A percentile compares a stretch with the other conserved stretches of the same genome.
Evolutionary conservation across 169 alveolate species (phyloP).

Genomic region (Eimeria mitis): DNA sequence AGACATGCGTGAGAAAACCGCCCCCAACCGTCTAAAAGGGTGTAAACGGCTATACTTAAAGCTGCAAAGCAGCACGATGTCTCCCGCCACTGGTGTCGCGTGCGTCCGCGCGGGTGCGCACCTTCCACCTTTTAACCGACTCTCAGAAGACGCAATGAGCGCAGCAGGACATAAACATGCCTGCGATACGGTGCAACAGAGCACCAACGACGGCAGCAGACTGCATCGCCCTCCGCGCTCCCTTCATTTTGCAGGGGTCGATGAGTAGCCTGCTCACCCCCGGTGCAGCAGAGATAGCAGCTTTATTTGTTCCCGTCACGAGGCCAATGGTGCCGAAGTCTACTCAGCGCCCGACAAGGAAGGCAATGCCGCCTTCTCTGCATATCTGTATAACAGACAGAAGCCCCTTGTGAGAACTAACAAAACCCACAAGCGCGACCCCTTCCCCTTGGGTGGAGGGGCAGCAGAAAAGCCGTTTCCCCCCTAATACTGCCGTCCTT

Average conservation of each 20-base stretch:
- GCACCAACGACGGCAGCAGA: constrained; percentile 23
- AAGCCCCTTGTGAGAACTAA: constrained; percentile 1
- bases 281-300: constrained; percentile 24
- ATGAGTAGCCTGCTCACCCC: constrained; percentile 4
- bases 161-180: background rate
- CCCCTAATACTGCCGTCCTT: constrained; percentile 24
- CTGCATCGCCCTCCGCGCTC: background rate
- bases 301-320: constrained; percentile 13
- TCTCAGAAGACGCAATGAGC: background rate
- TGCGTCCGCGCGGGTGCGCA: constrained; percentile 57
- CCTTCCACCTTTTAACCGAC: constrained; percentile 11
- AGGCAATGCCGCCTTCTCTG: background rate
- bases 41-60: constrained; percentile 13
- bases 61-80: constrained; percentile 58
- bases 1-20: too few species aligned
- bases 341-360: background rate
- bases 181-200: constrained; percentile 20
- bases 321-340: constrained; percentile 21
- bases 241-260: background rate
- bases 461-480: background rate
- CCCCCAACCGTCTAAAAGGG: background rate
- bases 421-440: background rate
- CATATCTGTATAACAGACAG: background rate
- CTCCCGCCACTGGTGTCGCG: constrained; percentile 28
- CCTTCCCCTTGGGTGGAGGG: constrained; percentile 5